Base-by-base conservation (phyloP, 2,329 filamentous ascomycete species). In the Monilinia polystroma region DNA sequence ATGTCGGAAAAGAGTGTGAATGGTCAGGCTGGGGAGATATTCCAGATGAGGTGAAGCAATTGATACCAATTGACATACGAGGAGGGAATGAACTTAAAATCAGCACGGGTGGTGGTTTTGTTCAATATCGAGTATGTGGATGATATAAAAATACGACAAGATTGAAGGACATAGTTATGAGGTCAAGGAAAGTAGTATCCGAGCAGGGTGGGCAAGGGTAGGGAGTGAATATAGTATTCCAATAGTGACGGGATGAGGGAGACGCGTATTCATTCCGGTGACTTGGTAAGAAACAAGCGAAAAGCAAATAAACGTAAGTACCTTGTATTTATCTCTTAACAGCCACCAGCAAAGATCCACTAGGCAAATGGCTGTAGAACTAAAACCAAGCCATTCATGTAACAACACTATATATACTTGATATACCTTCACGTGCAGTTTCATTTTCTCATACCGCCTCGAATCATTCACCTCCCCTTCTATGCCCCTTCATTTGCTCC, bases 21-120 rank as follows among this genome's bases (percentile, higher is more conserved):
- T 62, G 58, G 58, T 20, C 14, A 0, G n/a, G 29, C 0, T 62
- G 58, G 58, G 45, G 32, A 51, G 58, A 62, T 26, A 51, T 38
- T 16, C 58, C 58, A 1, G 45, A 51, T 16, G n/a, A 49, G 16
- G 58, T 62, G 2, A 62, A 14, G 3, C 16, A 62, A 5, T 51
- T 62, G 14, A 62, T 51, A 4, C 45, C 45, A 18, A 0, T 62
- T 6, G 58, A 62, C 3, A 51, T 62, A 18, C 45, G 58, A 49
- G 58, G 58, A 51, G 58, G 45, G 12, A 62, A 62, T 2, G 45
- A 51, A 38, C n/a, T 62, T 18, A 62, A 41, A 2, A 3, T 51
- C 2, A 62, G 58, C 41, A 62, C 58, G 1, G n/a, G 14, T 14
- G 58, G 58, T 1, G 45, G 58, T 26, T 62, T 38, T 18, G n/a